Evolutionary conservation across 768 basidiomycete genomes (phyloP).

Genomic region (Rhizopogon vulgaris): DNA sequence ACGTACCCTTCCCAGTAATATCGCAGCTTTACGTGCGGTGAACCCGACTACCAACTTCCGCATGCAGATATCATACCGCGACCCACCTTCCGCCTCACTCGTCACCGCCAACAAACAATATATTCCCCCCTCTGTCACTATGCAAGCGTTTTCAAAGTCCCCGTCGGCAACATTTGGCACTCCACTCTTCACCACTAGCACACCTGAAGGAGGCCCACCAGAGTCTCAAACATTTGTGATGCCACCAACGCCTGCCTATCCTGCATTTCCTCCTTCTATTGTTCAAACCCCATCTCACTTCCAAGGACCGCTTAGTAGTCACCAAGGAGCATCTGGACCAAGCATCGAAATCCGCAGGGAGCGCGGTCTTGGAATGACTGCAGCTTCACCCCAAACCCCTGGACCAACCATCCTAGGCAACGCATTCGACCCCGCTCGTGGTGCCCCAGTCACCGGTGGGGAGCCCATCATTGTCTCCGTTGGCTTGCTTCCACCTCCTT

Average conservation of each 20-base stretch:
- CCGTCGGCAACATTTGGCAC: constrained; percentile 28
- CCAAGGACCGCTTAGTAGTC: constrained; percentile 49
- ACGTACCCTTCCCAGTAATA: constrained; percentile 39
- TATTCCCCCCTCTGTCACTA: constrained; percentile 29
- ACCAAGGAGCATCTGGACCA: constrained; percentile 43
- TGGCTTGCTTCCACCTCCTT: constrained; percentile 34
- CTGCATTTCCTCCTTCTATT: constrained; percentile 52
- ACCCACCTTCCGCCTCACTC: constrained; percentile 14
- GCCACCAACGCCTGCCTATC: constrained; percentile 68
- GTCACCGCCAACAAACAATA: constrained; percentile 11
- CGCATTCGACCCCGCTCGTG: constrained; percentile 27
- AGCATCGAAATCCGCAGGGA: constrained; percentile 67
- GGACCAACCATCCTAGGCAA: constrained; percentile 43
- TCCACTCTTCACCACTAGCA: constrained; percentile 22
- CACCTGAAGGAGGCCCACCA: constrained; percentile 7
- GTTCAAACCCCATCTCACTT: constrained; percentile 48
- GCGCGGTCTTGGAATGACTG: constrained; percentile 32
- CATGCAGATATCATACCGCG: constrained; percentile 22
- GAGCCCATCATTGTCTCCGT: constrained; percentile 70
- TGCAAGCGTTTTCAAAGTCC: constrained; percentile 25
- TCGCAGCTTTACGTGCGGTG: constrained; percentile 25
- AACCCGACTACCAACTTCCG: constrained; percentile 13
- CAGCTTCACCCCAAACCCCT: constrained; percentile 44
- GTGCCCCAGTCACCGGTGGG: constrained; percentile 21
- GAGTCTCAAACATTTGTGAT: constrained; percentile 17